Base-by-base conservation (phyloP, 495 filamentous ascomycete species). In the Podospora appendiculata region DNA sequence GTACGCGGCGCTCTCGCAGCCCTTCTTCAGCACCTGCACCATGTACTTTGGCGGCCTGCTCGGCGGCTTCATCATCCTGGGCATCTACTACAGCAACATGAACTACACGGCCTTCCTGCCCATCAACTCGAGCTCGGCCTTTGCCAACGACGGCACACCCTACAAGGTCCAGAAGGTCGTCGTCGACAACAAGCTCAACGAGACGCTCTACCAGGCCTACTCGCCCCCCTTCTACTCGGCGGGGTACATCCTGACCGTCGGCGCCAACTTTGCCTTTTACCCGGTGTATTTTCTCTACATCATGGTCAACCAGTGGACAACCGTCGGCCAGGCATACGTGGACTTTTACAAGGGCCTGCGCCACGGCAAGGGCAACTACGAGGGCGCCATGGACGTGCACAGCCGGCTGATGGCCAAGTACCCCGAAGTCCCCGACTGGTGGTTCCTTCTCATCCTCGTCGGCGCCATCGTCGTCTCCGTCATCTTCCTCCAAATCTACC, bases 171-270 rank as follows among this genome's bases (percentile, higher is more conserved):
- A 68, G 42, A 71, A 64, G 9, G 78, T 84, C 13, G 77, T 77
- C 1, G 59, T 71, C 0, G 60, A 78, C 2, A 76, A 72, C 49
- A 76, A 70, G 12, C 69, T 84, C 19, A 71, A 83, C 57, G 50
- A 64, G 36, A 54, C 45, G 16, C 68, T 71, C 39, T 84, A 84
- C 63, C 57, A 77, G 36, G 47, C 62, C 0, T 84, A 86, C 59
- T 84, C 79, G 1, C 80, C 79, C 4, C 67, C 82, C 0, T 85
- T 81, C 64, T 62, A 84, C 49, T 82, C 80, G 2, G 80, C 81
- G 8, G 81, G 79, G 0, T 84, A 82, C 58, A 70, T 76, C 33
- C 59, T 85, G 12, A 68, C 62, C 32, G 80, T 82, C 42, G 81
- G 79, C 13, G 70, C 82, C 16, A 79, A 76, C 14, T 86, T 85